Base-by-base conservation (phyloP, 441 rosid genomes). In the Jatropha multifida region DNA sequence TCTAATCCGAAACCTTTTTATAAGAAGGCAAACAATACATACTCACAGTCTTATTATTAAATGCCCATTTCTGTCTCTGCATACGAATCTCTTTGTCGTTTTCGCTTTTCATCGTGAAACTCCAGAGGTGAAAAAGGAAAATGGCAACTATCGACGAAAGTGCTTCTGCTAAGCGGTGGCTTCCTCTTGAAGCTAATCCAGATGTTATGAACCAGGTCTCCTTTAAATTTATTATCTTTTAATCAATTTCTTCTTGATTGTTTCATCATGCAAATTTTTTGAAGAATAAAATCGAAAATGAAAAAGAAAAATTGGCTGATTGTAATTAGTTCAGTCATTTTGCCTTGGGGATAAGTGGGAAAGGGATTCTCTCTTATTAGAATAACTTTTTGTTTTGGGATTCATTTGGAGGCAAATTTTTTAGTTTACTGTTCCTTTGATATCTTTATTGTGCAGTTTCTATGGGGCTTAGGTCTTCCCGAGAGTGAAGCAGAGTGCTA, bases 171-270 rank as follows among this genome's bases (percentile, higher is more conserved):
- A 92, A 91, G 87, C 84, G 89, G 76, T 91, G 99, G 98, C 96
- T 93, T 87, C 99, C 98, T 80, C 93, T 96, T 61, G 99, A 96
- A 85, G 97, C 96, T 74, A 96, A 96, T 72, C 99, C 97, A 12
- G 92, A 92, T 15, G 89, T 96, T 61, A 94, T 94, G 95, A 94
- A 94, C 86, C 98, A 94, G 98, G 97, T 93, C 14, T 1, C 20
- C 4, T 54, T 32, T 61, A 61, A 32, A 27, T 61, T 60, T 32
- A 40, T 12, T 2, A 4, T 38, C 32, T 32, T 32, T 32, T 32
- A 32, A 32, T 32, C 32, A 27, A 56, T 7, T 48, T 15, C 0
- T 51, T 27, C 5, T 59, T 59, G 38, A 59, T 59, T 59, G 38
- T 59, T 56, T 32, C 12, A 51, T 10, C 7, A 51, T 51, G 17